These are phyloP conservation scores for Podila clonocystis DNA, from an alignment of 192 early-diverging fungal species.

Conservation along the genomic window DNA sequence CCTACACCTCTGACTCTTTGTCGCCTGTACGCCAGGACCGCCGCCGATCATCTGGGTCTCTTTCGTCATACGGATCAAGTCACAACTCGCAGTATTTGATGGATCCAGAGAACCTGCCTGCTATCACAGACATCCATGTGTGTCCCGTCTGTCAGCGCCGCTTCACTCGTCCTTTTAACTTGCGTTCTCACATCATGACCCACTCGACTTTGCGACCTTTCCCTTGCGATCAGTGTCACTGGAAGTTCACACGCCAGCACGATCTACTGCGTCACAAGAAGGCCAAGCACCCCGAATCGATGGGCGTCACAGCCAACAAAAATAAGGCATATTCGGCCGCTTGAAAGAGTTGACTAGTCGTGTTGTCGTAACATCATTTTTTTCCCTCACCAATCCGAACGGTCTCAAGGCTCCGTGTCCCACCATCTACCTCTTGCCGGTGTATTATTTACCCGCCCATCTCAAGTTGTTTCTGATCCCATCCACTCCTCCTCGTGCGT, in stretches of 20 bases:
- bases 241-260: slow-evolving; percentile 88
- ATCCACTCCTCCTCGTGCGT: too few species aligned
- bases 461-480: too few species aligned
- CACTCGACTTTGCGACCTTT: slow-evolving; percentile 81
- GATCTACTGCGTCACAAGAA: slow-evolving; percentile 85
- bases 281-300: slow-evolving; percentile 38
- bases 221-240: slow-evolving; percentile 76
- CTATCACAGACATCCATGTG: slow-evolving; percentile 44
- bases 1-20: slow-evolving; percentile 16
- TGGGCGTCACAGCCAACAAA: neutral
- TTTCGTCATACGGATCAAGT: slow-evolving; percentile 13
- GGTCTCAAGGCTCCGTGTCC: too few species aligned
- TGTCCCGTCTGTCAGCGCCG: slow-evolving; percentile 43
- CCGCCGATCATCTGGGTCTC: slow-evolving; percentile 33
- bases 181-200: slow-evolving; percentile 80
- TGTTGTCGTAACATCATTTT: too few species aligned
- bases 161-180: slow-evolving; percentile 80
- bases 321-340: neutral
- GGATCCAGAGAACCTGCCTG: slow-evolving; percentile 28
- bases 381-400: too few species aligned
- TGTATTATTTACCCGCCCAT: too few species aligned
- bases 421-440: too few species aligned
- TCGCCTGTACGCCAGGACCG: slow-evolving; percentile 42
- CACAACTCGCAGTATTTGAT: slow-evolving; percentile 17
- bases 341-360: neutral